Evolutionary conservation across 306 rosid genomes (phyloP), one percentile per base, ranked within the genome.

Genomic region (Rosa persica): DNA sequence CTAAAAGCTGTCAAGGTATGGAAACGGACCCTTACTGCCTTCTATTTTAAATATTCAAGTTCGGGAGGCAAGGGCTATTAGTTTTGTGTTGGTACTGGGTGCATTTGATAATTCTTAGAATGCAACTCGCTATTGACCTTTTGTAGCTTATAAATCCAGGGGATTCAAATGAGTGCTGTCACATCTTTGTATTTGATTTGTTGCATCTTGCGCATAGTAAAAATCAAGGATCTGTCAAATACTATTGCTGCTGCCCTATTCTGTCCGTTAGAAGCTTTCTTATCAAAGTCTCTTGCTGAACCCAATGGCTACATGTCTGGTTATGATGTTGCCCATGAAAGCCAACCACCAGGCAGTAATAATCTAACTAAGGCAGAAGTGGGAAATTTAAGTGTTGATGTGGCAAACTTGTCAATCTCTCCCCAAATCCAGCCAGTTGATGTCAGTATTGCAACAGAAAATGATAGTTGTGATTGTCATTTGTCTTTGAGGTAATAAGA

Each of bases 141-240:
- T 88, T 79, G 72, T 89, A 68, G 79, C 64, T 79, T 80, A 74
- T 79, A 75, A 86, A 84, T 86, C 72, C 91, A 92, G 98, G 97
- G 85, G 73, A 73, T 79, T 80, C 90, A 83, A 84, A 82, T 89
- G 81, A 92, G 89, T 62, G 88, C 86, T 78, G 90, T 84, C 83
- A 87, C 91, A 73, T 87, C 98, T 86, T 88, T 94, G 72, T 94
- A 89, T 87, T 87, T 94, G 77, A 89, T 95, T 79, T 95, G 97
- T 81, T 91, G 96, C 89, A 89, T 92, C 84, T 76, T 95, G 92
- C 88, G 87, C 88, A 88, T 92, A 7, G 92, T 95, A 82, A 95
- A 92, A 85, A 86, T 91, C 78, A 95, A 95, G 87, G 98, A 95
- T 87, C 83, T 95, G 79, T 92, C 98, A 72, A 95, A 90, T 81